These are phyloP conservation scores for Suillus fuscotomentosus DNA, from an alignment of 768 basidiomycete genomes.

Conservation along the genomic window DNA sequence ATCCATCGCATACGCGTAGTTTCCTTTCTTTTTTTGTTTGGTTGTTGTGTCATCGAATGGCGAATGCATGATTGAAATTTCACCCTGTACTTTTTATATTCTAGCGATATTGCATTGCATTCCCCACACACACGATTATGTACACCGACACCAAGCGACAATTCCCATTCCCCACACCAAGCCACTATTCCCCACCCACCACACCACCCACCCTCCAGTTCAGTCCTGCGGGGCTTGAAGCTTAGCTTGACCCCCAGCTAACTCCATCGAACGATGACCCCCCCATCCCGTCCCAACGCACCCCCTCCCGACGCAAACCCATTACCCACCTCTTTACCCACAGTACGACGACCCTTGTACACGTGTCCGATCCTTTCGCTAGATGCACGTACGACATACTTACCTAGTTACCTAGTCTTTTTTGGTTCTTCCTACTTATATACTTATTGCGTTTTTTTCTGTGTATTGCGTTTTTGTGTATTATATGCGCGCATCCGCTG, in stretches of 20 bases:
- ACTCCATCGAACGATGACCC: not conserved
- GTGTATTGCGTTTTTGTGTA: not conserved
- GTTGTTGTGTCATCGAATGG: not conserved
- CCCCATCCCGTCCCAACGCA: not conserved
- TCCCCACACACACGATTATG: not conserved
- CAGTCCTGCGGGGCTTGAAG: not conserved
- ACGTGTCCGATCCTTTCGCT: not conserved
- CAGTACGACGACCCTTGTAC: not conserved
- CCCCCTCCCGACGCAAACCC: not conserved
- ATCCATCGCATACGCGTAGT: not conserved
- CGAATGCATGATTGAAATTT: not conserved
- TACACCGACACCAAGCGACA: not conserved
- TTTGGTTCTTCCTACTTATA: not conserved
- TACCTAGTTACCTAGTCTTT: not conserved
- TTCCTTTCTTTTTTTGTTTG: not conserved
- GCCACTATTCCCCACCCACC: not conserved
- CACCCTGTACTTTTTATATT: not conserved
- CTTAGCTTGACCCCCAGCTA: not conserved
- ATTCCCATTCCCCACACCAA: not conserved
- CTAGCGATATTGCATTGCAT: not conserved
- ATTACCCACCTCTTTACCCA: constrained; percentile 2
- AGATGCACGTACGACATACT: not conserved
- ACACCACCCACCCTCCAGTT: not conserved
- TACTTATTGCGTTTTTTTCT: not conserved
- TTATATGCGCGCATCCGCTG: not conserved